These are phyloP conservation scores for Trichocladium uniseriatum DNA, from an alignment of 495 filamentous ascomycete species.

Conservation along the genomic window DNA sequence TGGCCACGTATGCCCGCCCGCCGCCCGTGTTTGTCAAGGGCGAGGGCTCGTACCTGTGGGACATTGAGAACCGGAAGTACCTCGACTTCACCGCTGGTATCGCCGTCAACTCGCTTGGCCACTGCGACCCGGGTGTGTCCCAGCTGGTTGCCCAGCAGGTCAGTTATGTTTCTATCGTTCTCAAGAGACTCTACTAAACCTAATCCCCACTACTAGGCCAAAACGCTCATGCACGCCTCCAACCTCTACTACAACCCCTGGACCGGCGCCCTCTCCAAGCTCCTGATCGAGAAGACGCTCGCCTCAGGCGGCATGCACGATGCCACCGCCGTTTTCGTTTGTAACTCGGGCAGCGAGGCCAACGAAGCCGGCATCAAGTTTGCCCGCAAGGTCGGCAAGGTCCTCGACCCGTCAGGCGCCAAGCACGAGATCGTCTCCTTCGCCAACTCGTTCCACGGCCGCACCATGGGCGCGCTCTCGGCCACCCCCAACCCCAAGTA, in stretches of 20 bases:
- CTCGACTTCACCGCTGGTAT: slow-evolving; percentile 94
- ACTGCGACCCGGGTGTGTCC: slow-evolving; percentile 65
- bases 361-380: slow-evolving; percentile 99
- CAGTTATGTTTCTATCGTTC: background rate
- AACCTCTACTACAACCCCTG: slow-evolving; percentile 96
- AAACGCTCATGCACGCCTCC: slow-evolving; percentile 76
- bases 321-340: slow-evolving; percentile 78
- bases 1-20: slow-evolving; percentile 90
- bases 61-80: slow-evolving; percentile 80
- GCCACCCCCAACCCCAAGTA: slow-evolving; percentile 99
- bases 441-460: slow-evolving; percentile 84
- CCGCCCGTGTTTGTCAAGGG: slow-evolving; percentile 81
- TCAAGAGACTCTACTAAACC: background rate
- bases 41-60: slow-evolving; percentile 77
- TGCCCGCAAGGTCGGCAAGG: slow-evolving; percentile 78
- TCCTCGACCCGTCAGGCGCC: slow-evolving; percentile 54
- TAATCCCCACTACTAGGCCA: slow-evolving; percentile 36
- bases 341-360: slow-evolving; percentile 89
- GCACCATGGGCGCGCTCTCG: slow-evolving; percentile 84
- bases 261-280: slow-evolving; percentile 76
- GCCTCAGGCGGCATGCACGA: slow-evolving; percentile 70
- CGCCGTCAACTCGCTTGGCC: slow-evolving; percentile 86
- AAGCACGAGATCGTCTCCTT: slow-evolving; percentile 87
- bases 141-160: slow-evolving; percentile 66
- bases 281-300: slow-evolving; percentile 70